Evolutionary conservation across 257 asterid species (phyloP).

Genomic region (Solanum lignicaule): DNA sequence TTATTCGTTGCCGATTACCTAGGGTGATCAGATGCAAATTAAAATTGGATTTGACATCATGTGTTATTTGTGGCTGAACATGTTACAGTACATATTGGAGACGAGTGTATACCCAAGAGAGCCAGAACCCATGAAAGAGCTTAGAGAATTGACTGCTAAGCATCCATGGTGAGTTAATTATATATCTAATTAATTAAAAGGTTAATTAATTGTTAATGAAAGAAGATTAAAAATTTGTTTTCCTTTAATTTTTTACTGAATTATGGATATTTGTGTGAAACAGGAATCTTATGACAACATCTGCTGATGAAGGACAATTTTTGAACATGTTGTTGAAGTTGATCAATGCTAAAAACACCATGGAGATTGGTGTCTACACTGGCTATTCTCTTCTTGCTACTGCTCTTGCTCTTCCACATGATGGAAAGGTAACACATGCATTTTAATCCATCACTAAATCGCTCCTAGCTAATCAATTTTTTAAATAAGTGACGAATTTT

Average conservation of each 20-base stretch:
- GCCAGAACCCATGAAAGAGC: conserved; percentile 87
- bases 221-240: not conserved
- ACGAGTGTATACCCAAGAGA: conserved; percentile 87
- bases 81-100: conserved; percentile 62
- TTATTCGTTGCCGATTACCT: not conserved
- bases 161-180: conserved; percentile 60
- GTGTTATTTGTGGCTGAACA: not conserved
- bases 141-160: conserved; percentile 75
- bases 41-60: too few relatives aligned
- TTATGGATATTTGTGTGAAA: not conserved
- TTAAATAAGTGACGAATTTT: not conserved
- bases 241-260: not conserved
- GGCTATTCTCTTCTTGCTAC: conserved; percentile 89
- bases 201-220: not conserved
- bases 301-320: conserved; percentile 88
- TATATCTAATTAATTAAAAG: not conserved
- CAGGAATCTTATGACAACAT: conserved; percentile 84
- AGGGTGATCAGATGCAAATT: too few relatives aligned
- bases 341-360: conserved; percentile 81
- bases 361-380: conserved; percentile 90
- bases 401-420: conserved; percentile 72
- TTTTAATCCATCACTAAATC: not conserved
- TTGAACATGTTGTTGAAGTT: conserved; percentile 74
- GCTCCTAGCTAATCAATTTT: too few relatives aligned
- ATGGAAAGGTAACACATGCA: conserved; percentile 54